Evolutionary conservation across 2,329 filamentous ascomycete species (phyloP), one percentile per base, ranked within the genome.

Genomic region (Tetracladium maxilliforme): DNA sequence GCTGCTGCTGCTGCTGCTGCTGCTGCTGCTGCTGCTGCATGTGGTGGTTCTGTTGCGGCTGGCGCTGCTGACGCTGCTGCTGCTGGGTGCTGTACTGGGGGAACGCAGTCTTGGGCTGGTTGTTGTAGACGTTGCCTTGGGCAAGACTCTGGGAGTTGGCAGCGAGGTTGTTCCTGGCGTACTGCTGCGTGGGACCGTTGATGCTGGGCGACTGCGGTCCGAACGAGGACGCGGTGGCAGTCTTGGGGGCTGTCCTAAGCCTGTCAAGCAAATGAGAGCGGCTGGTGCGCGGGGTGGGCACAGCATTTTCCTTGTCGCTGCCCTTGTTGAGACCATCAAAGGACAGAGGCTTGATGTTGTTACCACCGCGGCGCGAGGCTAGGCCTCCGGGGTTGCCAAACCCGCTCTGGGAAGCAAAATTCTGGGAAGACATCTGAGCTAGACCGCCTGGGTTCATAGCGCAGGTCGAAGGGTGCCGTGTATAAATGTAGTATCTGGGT

Each of bases 401-500:
- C 41, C 71, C 75, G 52, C 69, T 69, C 47, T 69, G 62, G 51
- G 77, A 64, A 50, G 67, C 58, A 52, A 80, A 80, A 53, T 75
- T 69, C 64, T 75, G 81, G 64, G 83, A 87, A 61, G 83, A 81
- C 87, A 95, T 95, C 70, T 92, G 84, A 90, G 84, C 78, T 64
- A 93, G 82, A 90, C 84, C 83, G 70, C 87, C 87, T 71, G 87
- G 76, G 87, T 93, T 79, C 77, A 92, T 76, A 54, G 8, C 18
- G 11, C 8, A 19, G 18, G 9, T 19, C 11, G 8, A 9, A 19
- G 18, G 11, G 18, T 8, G 18, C 18, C n/a, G n/a, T n/a, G 18
- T 19, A 19, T n/a, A 11, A 11, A 11, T 19, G 18, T 8, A 8
- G 18, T 8, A 9, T 19, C 11, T 19, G 9, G 18, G 18, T 8